Evolutionary conservation across 805 yeast species (phyloP).

Genomic region (Kluyveromyces aestuarii): DNA sequence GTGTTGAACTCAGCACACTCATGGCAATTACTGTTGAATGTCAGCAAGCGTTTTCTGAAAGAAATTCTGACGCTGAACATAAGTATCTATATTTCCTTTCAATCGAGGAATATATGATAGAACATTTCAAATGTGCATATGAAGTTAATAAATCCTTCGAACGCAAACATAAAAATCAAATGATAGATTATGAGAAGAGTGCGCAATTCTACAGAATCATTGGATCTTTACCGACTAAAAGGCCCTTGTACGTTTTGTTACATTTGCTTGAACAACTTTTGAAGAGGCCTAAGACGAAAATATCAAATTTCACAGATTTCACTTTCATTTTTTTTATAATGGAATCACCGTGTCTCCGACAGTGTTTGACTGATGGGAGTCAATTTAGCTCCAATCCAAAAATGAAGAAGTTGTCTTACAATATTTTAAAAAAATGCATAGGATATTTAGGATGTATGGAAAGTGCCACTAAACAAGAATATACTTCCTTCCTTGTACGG

Average conservation of each 20-base stretch:
- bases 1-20: background rate
- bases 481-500: conserved; percentile 9
- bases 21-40: background rate
- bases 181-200: conserved; percentile 42
- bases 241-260: conserved; percentile 51
- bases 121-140: conserved; percentile 38
- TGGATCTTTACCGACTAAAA: conserved; percentile 44
- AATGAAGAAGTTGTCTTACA: conserved; percentile 51
- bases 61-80: background rate
- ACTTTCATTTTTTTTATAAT: conserved; percentile 56
- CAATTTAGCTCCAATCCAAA: conserved; percentile 32
- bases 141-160: conserved; percentile 49
- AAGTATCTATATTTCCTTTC: conserved; percentile 31
- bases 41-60: background rate
- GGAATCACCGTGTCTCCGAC: conserved; percentile 56
- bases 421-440: conserved; percentile 55
- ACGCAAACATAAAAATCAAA: conserved; percentile 17
- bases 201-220: conserved; percentile 38
- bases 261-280: conserved; percentile 43
- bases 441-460: conserved; percentile 51
- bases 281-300: conserved; percentile 36
- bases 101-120: conserved; percentile 38
- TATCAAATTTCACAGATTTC: conserved; percentile 30
- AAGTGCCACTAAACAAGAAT: conserved; percentile 1
- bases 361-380: conserved; percentile 32